Evolutionary conservation across 2,329 filamentous ascomycete species (phyloP), one percentile per base, ranked within the genome.

Genomic region (Xylaria arbuscula): DNA sequence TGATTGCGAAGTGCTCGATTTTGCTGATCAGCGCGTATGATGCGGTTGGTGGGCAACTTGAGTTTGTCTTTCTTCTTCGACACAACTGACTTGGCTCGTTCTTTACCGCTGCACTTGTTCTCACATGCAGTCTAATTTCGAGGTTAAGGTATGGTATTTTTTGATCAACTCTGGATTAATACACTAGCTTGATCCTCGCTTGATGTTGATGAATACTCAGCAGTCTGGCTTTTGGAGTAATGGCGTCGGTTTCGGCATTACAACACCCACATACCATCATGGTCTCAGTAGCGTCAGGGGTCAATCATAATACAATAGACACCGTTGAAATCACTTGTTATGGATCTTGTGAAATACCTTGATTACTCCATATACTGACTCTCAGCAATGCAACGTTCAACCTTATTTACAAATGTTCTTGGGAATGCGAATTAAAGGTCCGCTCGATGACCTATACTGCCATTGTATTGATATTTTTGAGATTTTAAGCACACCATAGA

Each of bases 1-100:
- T 78, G 94, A 97, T 77, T 96, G 93, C 73, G 93, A 97, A 78
- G 92, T 97, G 66, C 86, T 97, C 70, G 93, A 97, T 81, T 97
- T 96, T 86, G 92, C 93, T 28, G 88, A 89, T 75, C 88, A 90
- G 80, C 83, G 88, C 77, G 88, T 90, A 38, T 90, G 78, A 85
- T 42, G 28, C 50, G 38, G 40, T 51, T 62, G 58, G 50, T 66
- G 54, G 32, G 47, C 51, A 61, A 50, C 3, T 17, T 50, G 51
- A 56, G 67, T 59, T 57, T 67, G 45, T 63, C 58, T 62, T 57
- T 19, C 65, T 66, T 65, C 38, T 66, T 65, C 38, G 47, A 28
- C 54, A 48, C 47, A 56, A 61, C 36, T 58, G 53, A 50, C 62
- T 64, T 63, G 60, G 60, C 36, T 57, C 57, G 51, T 54, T 54